Percentiles rank a stretch among this genome's conserved stretches.
Evolutionary conservation across 2,329 filamentous ascomycete species (phyloP).

Genomic region (Colletotrichum eremochloae): DNA sequence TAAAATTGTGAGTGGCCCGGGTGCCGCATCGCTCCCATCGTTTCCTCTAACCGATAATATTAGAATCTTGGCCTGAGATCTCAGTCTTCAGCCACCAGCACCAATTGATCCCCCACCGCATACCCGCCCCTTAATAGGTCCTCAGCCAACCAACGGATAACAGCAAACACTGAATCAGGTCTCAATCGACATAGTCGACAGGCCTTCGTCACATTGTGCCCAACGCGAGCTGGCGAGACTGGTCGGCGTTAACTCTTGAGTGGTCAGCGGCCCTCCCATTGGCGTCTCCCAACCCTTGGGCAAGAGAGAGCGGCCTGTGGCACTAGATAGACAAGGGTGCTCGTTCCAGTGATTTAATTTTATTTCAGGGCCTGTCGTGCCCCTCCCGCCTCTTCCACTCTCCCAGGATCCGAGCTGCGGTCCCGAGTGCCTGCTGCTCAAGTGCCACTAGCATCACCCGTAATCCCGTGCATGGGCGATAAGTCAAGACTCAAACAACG

Average conservation of each 20-base stretch:
- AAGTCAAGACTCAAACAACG: conserved; percentile 38
- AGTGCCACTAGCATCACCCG: conserved; percentile 37
- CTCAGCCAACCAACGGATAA: conserved; percentile 9
- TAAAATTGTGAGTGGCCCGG: conserved; percentile 20
- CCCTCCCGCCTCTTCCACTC: conserved; percentile 32
- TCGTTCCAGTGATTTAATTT: conserved; percentile 41
- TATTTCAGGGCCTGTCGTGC: conserved; percentile 40
- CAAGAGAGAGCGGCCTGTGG: conserved; percentile 15
- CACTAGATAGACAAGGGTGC: conserved; percentile 32
- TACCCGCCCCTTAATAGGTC: neutral
- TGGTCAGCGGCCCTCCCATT: conserved; percentile 1
- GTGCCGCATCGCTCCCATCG: conserved; percentile 21
- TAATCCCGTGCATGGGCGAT: conserved; percentile 21
- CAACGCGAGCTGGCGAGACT: conserved; percentile 17
- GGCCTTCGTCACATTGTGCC: conserved; percentile 13
- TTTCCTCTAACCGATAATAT: conserved; percentile 14
- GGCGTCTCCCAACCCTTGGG: conserved; percentile 5
- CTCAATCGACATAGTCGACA: conserved; percentile 18
- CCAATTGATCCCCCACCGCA: conserved; percentile 1
- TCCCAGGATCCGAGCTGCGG: conserved; percentile 20
- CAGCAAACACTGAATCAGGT: conserved; percentile 9
- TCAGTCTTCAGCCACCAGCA: conserved; percentile 14
- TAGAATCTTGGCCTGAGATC: conserved; percentile 36
- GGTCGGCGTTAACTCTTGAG: conserved; percentile 1
- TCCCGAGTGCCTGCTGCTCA: conserved; percentile 30